Conservation (phyloP, 306 rosid genomes). For the Comarum palustre region DNA sequence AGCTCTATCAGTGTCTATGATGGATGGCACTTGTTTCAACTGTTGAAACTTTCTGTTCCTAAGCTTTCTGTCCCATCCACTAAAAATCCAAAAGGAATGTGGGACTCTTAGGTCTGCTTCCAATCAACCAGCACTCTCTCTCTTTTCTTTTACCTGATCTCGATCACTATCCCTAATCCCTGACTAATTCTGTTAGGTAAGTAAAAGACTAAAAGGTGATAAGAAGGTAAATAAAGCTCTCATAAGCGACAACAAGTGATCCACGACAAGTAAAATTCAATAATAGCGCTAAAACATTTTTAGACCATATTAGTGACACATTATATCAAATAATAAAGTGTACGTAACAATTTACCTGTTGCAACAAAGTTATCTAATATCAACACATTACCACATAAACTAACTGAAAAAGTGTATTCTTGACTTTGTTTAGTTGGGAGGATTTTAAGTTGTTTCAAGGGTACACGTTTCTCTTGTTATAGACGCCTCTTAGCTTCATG, state of each 20-base stretch:
- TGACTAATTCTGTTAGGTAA: slow-evolving; percentile 43
- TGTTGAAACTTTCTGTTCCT: slow-evolving; percentile 86
- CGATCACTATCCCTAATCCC: not conserved
- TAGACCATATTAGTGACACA: not conserved
- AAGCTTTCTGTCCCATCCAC: slow-evolving; percentile 99
- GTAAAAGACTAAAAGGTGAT: slow-evolving; percentile 32
- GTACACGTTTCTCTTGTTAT: slow-evolving; percentile 26
- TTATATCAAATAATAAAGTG: not conserved
- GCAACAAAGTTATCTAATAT: not conserved
- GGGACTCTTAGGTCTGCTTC: slow-evolving; percentile 61
- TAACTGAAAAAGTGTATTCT: not conserved
- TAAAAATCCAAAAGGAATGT: slow-evolving; percentile 72
- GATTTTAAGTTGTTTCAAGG: not conserved
- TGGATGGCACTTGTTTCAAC: slow-evolving; percentile 66
- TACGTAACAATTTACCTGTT: not conserved
- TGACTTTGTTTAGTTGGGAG: slow-evolving; percentile 6
- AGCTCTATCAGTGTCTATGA: slow-evolving; percentile 55
- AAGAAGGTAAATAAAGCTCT: not conserved
- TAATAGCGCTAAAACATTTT: not conserved
- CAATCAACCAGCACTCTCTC: slow-evolving; percentile 58
- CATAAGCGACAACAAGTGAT: not conserved
- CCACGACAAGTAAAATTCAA: not conserved
- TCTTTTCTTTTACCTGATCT: slow-evolving; percentile 10
- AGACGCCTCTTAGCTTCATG: slow-evolving; percentile 40
- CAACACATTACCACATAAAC: slow-evolving; percentile 14